Evolutionary conservation across 768 basidiomycete species (phyloP), one percentile per base, ranked within the genome.

Genomic region (Tricholoma hemisulphureum): DNA sequence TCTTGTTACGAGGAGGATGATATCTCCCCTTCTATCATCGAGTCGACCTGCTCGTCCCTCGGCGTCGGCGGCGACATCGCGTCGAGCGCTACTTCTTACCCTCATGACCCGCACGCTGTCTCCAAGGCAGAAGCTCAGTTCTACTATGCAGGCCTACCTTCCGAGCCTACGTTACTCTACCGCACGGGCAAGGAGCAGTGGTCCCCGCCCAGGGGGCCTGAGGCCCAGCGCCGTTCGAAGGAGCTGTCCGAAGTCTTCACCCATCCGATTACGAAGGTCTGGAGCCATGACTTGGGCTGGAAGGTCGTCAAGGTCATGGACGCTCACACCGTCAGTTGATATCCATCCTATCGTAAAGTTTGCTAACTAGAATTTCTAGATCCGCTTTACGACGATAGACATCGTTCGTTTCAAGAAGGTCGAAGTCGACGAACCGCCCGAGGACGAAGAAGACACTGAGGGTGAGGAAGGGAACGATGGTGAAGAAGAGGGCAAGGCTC

Each of bases 351-450:
- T 68, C 63, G 37, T 71, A 67, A 60, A 61, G 61, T 64, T 67
- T 67, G 63, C 65, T 68, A 60, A 70, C 59, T 69, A 45, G 50
- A 58, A 62, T 66, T 41, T 41, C 18, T 41, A 41, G 39, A 41
- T 41, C 39, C 23, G 23, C 46, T 64, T 64, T 69, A 66, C 65
- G 37, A 71, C 67, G 21, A 71, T 75, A 46, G 73, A 75, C 31
- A 52, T 68, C 20, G 67, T 74, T 61, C 64, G 71, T 62, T 74
- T 74, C 64, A 71, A 66, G 61, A 63, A 58, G 56, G 60, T 64
- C 53, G 53, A 49, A n/a, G 59, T 39, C 37, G 37, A 70, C 57
- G 56, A 57, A 48, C 62, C 20, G 39, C 39, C 39, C 20, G 39
- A 41, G 20, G 39, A 21, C 20, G 37, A 39, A 39, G 43, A 45